Conservation (phyloP, 139 green algal genomes). For the Tetraselmis chui region DNA sequence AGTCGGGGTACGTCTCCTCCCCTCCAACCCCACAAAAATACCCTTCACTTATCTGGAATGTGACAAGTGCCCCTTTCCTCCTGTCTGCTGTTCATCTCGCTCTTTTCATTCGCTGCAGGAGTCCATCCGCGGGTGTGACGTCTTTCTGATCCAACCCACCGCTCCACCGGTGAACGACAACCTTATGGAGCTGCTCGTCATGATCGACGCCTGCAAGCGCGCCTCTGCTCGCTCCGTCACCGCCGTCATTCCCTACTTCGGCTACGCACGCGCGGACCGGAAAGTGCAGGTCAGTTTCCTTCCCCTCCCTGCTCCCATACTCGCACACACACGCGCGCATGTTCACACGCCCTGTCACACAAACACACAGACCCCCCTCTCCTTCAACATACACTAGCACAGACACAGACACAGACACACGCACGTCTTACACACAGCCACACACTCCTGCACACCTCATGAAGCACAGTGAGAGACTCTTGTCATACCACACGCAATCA, state of each 20-base stretch:
- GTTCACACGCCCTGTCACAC: no score
- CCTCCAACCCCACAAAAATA: no score
- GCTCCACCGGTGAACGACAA: conserved; percentile 93
- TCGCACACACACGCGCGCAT: background rate
- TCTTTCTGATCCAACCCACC: conserved; percentile 97
- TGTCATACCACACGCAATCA: no score
- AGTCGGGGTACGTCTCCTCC: conserved; percentile 64
- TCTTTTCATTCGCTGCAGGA: conserved; percentile 77
- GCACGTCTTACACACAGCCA: no score
- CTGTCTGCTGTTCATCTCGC: no score
- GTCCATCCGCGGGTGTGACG: conserved; percentile 95
- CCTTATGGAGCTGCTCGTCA: conserved; percentile 98
- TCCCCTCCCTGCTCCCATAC: background rate
- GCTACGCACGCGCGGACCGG: conserved; percentile 90
- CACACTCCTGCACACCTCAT: no score
- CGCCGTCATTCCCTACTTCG: conserved; percentile 86
- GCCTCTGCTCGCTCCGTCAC: conserved; percentile 94
- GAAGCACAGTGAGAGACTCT: no score
- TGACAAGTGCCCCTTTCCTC: no score
- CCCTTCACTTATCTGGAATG: no score
- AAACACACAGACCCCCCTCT: no score
- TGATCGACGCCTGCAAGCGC: conserved; percentile 89
- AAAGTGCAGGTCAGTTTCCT: conserved; percentile 74
- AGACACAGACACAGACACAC: no score
- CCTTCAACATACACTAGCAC: no score